These are phyloP conservation scores for Rhodosporidiobolus odoratus DNA, from an alignment of 768 basidiomycete species.

Conservation along the genomic window DNA sequence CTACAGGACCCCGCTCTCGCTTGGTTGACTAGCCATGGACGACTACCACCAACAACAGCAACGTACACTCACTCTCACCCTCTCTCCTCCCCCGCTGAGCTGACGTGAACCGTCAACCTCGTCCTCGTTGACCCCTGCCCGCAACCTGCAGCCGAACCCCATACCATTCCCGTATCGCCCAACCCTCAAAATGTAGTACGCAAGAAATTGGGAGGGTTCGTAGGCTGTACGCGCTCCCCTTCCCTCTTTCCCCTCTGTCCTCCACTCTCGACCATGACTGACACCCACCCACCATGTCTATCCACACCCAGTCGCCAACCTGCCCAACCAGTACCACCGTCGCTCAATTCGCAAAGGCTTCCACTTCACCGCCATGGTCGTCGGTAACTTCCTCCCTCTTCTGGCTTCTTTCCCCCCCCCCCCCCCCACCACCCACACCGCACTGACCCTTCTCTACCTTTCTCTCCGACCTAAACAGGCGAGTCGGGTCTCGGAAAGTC, in stretches of 20 bases:
- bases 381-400: background rate
- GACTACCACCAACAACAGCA: no score
- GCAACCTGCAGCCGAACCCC: background rate
- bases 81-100: no score
- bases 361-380: slow-evolving; percentile 2
- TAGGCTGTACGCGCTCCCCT: slow-evolving; percentile 55
- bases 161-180: background rate
- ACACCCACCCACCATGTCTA: background rate
- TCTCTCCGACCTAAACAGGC: slow-evolving; percentile 52
- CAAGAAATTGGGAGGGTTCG: slow-evolving; percentile 91
- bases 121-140: background rate
- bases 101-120: no score
- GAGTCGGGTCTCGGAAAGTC: slow-evolving; percentile 99
- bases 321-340: slow-evolving; percentile 98
- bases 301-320: slow-evolving; percentile 63
- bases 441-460: slow-evolving; percentile 15
- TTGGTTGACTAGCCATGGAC: no score
- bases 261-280: background rate
- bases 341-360: slow-evolving; percentile 84
- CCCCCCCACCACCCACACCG: background rate
- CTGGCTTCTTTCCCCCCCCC: background rate
- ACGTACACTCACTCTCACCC: no score
- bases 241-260: background rate
- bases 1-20: no score
- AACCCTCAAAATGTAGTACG: slow-evolving; percentile 15